Base-by-base conservation (phyloP, 331 rosid genomes). In the Acacia pycnantha region DNA sequence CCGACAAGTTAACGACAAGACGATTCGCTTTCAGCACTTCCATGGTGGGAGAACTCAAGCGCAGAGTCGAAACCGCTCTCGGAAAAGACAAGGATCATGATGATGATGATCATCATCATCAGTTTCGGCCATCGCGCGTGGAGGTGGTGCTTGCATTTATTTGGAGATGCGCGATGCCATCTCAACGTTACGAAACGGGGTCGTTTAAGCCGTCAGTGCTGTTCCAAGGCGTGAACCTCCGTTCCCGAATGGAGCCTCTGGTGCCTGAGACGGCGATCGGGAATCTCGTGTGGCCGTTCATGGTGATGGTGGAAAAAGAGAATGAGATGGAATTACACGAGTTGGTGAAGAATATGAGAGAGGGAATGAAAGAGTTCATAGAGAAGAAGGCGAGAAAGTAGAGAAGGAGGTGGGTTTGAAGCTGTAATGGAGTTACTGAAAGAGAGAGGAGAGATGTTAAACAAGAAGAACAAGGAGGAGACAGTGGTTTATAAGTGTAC, bases 191-290 rank as follows among this genome's bases (percentile, higher is more conserved):
- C 1, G 73, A 76, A 73, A 76, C 70, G 29, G 41, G 26, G 56
- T 27, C 85, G 41, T 79, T 86, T 51, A 86, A 62, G 72, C 88
- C 72, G 3, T 86, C 89, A 0, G 71, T 67, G 14, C 2, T 88
- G 80, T 86, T 86, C 46, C 89, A 86, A 40, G 89, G 87, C 0
- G 89, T 88, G 81, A 86, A 88, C n/a, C 91, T 86, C 5, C 91
- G 89, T 62, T 44, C 82, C 1, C 76, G 88, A 24, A 82, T 84
- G 88, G 78, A 71, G 0, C 91, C 88, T 0, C 62, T 69, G 0
- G 68, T 86, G 41, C 58, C 89, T 0, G 85, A 64, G 10, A 77
- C 44, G 0, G 82, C 83, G 0, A 7, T 84, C 0, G 89, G 91
- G 68, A 88, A 86, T 47, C 37, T 88, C 0, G 84, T 84, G 41